Percentiles rank a stretch among this genome's conserved stretches.
Conservation (phyloP, 2,329 filamentous ascomycete species). For the Cladophialophora bantiana region DNA sequence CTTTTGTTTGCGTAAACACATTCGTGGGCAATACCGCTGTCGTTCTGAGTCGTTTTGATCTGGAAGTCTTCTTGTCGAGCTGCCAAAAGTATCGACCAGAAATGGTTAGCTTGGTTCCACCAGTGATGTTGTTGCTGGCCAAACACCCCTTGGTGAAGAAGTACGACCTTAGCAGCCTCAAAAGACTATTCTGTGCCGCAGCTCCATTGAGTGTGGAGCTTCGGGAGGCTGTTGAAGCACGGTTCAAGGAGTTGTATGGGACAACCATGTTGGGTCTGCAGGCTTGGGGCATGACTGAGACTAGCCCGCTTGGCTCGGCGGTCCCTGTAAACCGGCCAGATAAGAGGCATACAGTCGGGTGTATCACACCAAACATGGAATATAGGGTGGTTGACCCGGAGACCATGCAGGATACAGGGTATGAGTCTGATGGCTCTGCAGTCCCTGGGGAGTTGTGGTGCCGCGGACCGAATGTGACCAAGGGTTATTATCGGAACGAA, state of each 20-base stretch:
- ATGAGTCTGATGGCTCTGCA: slow-evolving; percentile 29
- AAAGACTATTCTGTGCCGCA: slow-evolving; percentile 67
- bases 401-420: slow-evolving; percentile 29
- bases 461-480: slow-evolving; percentile 63
- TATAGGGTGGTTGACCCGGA: slow-evolving; percentile 36
- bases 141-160: slow-evolving; percentile 71
- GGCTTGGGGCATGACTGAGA: slow-evolving; percentile 88
- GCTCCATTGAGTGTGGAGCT: slow-evolving; percentile 69
- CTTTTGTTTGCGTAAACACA: slow-evolving; percentile 67
- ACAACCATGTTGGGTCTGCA: slow-evolving; percentile 52
- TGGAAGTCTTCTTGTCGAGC: slow-evolving; percentile 71
- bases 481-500: slow-evolving; percentile 65
- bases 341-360: slow-evolving; percentile 34
- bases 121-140: slow-evolving; percentile 75
- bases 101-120: slow-evolving; percentile 71
- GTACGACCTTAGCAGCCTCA: slow-evolving; percentile 72
- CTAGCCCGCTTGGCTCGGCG: slow-evolving; percentile 26
- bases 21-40: slow-evolving; percentile 70
- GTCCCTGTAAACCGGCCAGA: slow-evolving; percentile 18
- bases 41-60: slow-evolving; percentile 79
- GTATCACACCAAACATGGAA: slow-evolving; percentile 34
- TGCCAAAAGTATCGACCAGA: slow-evolving; percentile 74
- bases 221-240: slow-evolving; percentile 58
- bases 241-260: slow-evolving; percentile 59
- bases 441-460: slow-evolving; percentile 58